Base-by-base conservation (phyloP, 768 basidiomycete species). In the Piloderma croceum region DNA sequence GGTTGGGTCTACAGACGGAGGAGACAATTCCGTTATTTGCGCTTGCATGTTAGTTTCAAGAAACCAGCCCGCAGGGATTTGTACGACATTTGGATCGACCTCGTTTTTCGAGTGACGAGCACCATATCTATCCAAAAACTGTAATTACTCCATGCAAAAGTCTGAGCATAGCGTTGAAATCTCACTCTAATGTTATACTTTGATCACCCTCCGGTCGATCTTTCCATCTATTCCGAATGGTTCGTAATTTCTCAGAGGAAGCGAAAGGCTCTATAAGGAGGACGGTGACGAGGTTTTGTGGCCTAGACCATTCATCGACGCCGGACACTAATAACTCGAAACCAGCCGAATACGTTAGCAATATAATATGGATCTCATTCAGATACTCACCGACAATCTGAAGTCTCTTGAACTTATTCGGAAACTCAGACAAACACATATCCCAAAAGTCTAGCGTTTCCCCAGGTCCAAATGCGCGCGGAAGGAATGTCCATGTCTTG, bases 231-330 rank as follows among this genome's bases (percentile, higher is more conserved):
- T 59, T 41, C 45, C 58, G 59, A 6, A 73, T 50, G 29, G 52
- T 54, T 33, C 57, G 65, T 45, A 64, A 58, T 3, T 47, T 49
- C 20, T 58, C 36, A 33, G 67, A 62, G 6, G 64, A 59, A 1
- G 61, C 59, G 47, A 76, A 68, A 1, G 74, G 74, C 35, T 76
- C 70, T 38, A 74, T 70, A 22, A 76, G 56, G 32, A 76, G 60
- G 6, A 71, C 72, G 7, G 67, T 65, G 24, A 76, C 64, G 7
- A 76, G 48, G 11, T 67, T 63, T 15, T 47, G 53, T 9, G 65
- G 61, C 24, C 63, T 56, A 4, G 71, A 61, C 38, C 56, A 56
- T 43, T 64, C 57, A 50, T 70, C 64, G 36, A 61, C 43, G 21
- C 68, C 61, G 42, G 63, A 69, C 18, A 74, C 72, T 74, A n/a